Evolutionary conservation across 768 basidiomycete species (phyloP), one percentile per base, ranked within the genome.

Genomic region (Melanogaster broomeanus): DNA sequence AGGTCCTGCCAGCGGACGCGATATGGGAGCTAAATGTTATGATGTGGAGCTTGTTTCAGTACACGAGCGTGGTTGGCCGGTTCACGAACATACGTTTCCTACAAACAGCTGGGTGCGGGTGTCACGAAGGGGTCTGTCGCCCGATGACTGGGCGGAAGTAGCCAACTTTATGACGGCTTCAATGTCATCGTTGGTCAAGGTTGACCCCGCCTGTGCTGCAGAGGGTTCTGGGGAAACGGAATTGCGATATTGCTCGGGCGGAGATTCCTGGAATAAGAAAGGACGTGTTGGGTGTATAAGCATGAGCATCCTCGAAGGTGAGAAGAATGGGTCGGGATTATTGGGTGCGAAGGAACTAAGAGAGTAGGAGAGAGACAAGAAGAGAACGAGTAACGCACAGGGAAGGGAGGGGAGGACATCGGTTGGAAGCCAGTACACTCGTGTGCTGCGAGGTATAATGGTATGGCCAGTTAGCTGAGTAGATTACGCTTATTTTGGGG

Each of bases 1-100:
- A 99, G 82, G 74, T 99, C 97, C 74, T 99, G 97, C 97, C 97
- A 99, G 49, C 97, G 85, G 34, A 98, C 95, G 54, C 96, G 80
- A 71, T 96, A 98, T 0, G 97, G 97, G 22, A 99, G 82, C 93
- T 95, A 60, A 30, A 48, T 22, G 45, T 40, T n/a, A 11, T 12
- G 24, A 37, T n/a, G 41, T 18, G 38, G 48, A 24, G 27, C 42
- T 24, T 15, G 33, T 1, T 7, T 39, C 27, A 33, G 21, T 16
- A n/a, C n/a, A n/a, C 24, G 27, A 37, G 55, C 27, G 41, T 15
- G 48, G 51, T 45, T 10, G 43, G 37, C 42, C 21, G 50, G n/a
- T 49, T 41, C 35, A 40, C 15, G 53, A 18, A 75, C 88, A 55
- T 70, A 95, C 93, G 70, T 99, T 99, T 56, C 93, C 94, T 22